A percentile compares a stretch with the other conserved stretches of the same genome.
phyloP scores from a whole-genome alignment of 1,139 yeast species.

The Nadsonia starkeyi-henricii region DNA sequence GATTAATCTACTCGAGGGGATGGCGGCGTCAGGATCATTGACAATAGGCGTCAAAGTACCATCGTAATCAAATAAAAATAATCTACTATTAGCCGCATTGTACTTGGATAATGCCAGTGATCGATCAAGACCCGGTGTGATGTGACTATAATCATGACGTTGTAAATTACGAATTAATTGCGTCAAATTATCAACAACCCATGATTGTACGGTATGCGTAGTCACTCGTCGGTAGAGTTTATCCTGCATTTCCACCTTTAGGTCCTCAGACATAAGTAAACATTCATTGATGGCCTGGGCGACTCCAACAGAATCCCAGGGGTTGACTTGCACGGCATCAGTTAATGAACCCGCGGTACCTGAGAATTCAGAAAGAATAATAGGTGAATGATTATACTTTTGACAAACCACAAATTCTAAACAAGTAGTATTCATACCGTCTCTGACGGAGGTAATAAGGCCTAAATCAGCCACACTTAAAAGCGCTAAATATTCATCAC shows the following conservation, averaged over 20 bases:
- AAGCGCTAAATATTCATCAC: conserved; percentile 80
- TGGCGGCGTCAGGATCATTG: conserved; percentile 94
- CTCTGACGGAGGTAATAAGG: conserved; percentile 78
- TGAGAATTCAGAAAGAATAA: conserved; percentile 80
- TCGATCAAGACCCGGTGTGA: conserved; percentile 77
- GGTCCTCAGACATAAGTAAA: conserved; percentile 28
- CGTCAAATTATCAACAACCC: conserved; percentile 57
- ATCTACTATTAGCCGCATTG: conserved; percentile 45
- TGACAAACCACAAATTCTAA: conserved; percentile 87
- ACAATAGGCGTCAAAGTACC: conserved; percentile 96
- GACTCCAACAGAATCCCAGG: conserved; percentile 93
- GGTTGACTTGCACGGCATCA: conserved; percentile 79
- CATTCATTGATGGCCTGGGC: conserved; percentile 71
- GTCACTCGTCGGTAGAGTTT: conserved; percentile 49
- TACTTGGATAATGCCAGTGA: conserved; percentile 42
- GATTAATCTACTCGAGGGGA: conserved; percentile 67
- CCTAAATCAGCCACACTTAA: conserved; percentile 84
- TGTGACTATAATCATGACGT: conserved; percentile 31
- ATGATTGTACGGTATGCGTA: conserved; percentile 60
- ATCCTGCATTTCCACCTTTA: conserved; percentile 25
- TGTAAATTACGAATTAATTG: conserved; percentile 39
- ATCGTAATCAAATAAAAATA: conserved; percentile 88
- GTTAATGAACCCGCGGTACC: conserved; percentile 75
- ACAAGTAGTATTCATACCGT: conserved; percentile 94
- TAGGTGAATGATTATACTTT: conserved; percentile 54